phyloP scores from a whole-genome alignment of 148 eudicot genomes.

The Rhododendron molle region DNA sequence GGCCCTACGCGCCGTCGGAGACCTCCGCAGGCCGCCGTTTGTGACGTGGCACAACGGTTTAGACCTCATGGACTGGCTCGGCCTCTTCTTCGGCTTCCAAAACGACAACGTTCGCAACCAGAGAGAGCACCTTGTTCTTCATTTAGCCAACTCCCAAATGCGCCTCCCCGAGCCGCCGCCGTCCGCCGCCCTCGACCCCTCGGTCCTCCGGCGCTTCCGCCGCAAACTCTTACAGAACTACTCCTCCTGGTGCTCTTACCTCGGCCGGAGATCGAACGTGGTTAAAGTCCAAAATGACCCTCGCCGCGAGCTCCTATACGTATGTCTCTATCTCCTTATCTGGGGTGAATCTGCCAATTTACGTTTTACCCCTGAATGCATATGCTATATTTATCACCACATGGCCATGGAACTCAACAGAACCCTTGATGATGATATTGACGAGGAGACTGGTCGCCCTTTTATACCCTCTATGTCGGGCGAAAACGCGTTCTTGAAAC shows the following conservation, averaged over 20 bases:
- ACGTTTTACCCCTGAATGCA: slow-evolving; percentile 74
- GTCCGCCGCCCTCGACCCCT: slow-evolving; percentile 51
- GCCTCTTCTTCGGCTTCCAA: slow-evolving; percentile 78
- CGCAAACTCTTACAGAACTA: slow-evolving; percentile 55
- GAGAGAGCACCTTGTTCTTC: slow-evolving; percentile 82
- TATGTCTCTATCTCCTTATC: slow-evolving; percentile 56
- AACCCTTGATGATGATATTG: slow-evolving; percentile 46
- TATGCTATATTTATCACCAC: slow-evolving; percentile 77
- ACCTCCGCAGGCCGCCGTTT: slow-evolving; percentile 71
- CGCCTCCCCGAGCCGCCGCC: slow-evolving; percentile 39
- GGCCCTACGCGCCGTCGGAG: slow-evolving; percentile 53
- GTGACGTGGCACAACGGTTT: slow-evolving; percentile 32
- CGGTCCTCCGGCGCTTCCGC: slow-evolving; percentile 52
- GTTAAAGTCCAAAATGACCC: slow-evolving; percentile 35
- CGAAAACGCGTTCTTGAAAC: slow-evolving; percentile 45
- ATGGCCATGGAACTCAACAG: slow-evolving; percentile 67
- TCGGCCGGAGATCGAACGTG: slow-evolving; percentile 39
- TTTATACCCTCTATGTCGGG: slow-evolving; percentile 44
- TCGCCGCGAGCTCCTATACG: slow-evolving; percentile 67
- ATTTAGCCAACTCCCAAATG: slow-evolving; percentile 79
- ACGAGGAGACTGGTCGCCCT: slow-evolving; percentile 47
- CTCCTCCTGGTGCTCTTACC: slow-evolving; percentile 61
- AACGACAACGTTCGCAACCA: slow-evolving; percentile 76
- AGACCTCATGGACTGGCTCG: slow-evolving; percentile 90
- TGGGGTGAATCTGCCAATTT: slow-evolving; percentile 92